Evolutionary conservation across 2,329 filamentous ascomycete species (phyloP).

Genomic region (Xylariales sp.): DNA sequence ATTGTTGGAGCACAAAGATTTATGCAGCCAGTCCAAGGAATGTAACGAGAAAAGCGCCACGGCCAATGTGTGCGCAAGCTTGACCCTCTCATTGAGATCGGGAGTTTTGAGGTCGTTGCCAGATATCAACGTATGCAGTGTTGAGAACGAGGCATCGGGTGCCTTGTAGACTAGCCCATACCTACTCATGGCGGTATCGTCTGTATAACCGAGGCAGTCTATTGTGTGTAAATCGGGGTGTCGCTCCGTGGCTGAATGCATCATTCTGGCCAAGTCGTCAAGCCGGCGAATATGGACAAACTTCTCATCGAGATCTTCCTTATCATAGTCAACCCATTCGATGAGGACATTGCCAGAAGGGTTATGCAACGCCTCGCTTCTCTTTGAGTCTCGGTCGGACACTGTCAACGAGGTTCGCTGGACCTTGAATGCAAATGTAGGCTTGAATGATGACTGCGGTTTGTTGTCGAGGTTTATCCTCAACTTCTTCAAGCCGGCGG

Average conservation of each 20-base stretch:
- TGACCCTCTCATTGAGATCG: constrained; percentile 38
- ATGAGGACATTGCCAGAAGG: constrained; percentile 32
- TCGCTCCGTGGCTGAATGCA: constrained; percentile 38
- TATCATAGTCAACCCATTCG: constrained; percentile 42
- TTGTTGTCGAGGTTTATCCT: constrained; percentile 41
- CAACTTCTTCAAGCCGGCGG: constrained; percentile 40
- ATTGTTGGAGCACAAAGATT: constrained; percentile 35
- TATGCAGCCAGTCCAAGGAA: constrained; percentile 49
- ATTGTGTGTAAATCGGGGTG: constrained; percentile 43
- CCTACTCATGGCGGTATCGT: constrained; percentile 32
- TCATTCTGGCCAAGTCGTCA: constrained; percentile 43
- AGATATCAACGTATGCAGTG: constrained; percentile 34
- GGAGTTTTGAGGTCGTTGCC: constrained; percentile 37
- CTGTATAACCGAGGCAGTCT: constrained; percentile 43
- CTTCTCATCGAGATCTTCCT: constrained; percentile 35
- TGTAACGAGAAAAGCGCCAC: constrained; percentile 46
- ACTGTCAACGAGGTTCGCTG: constrained; percentile 26
- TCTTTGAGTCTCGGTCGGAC: constrained; percentile 9
- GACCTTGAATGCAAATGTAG: constrained; percentile 38
- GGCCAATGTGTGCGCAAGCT: constrained; percentile 36
- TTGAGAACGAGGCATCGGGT: constrained; percentile 31
- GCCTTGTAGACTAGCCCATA: constrained; percentile 41
- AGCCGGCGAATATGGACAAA: constrained; percentile 39
- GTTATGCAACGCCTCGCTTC: constrained; percentile 25
- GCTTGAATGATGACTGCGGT: constrained; percentile 34